These are phyloP conservation scores for Pythium brassicae DNA, from an alignment of 352 stramenopile species.

Conservation along the genomic window DNA sequence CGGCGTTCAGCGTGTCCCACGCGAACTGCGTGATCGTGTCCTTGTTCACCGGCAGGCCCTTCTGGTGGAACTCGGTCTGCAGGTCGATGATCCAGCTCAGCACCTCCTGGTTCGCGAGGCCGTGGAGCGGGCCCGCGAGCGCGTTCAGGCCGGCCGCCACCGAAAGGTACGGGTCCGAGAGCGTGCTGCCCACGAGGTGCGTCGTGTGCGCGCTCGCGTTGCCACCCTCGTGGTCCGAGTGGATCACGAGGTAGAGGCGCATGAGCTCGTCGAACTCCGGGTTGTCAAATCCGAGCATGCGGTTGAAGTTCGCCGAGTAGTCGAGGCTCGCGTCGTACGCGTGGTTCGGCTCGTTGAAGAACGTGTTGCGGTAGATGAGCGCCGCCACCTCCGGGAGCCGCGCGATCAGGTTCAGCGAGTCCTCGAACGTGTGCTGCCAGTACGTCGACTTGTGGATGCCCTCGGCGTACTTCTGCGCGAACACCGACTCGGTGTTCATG, in stretches of 20 bases:
- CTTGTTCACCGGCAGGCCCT: slow-evolving; percentile 96
- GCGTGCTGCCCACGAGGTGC: slow-evolving; percentile 96
- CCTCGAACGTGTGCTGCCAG: slow-evolving; percentile 97
- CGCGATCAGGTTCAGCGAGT: slow-evolving; percentile 98
- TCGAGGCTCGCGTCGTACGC: slow-evolving; percentile 94
- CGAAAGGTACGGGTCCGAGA: slow-evolving; percentile 97
- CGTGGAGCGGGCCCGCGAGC: slow-evolving; percentile 97
- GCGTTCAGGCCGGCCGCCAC: slow-evolving; percentile 96
- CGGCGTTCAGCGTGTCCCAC: slow-evolving; percentile 98
- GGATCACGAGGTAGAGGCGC: slow-evolving; percentile 98
- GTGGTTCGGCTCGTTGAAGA: slow-evolving; percentile 94
- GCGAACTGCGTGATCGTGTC: slow-evolving; percentile 99
- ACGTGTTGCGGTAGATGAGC: slow-evolving; percentile 98
- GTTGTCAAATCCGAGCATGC: slow-evolving; percentile 97
- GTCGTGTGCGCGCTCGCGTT: slow-evolving; percentile 98
- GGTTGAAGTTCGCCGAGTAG: slow-evolving; percentile 98
- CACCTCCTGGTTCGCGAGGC: slow-evolving; percentile 99
- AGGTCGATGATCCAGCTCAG: slow-evolving; percentile 93
- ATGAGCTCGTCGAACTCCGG: slow-evolving; percentile 98
- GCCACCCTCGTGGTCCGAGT: slow-evolving; percentile 98
- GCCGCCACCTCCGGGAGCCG: slow-evolving; percentile 96
- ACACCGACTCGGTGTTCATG: slow-evolving; percentile 94
- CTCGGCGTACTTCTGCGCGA: slow-evolving; percentile 96
- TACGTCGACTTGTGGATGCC: slow-evolving; percentile 98
- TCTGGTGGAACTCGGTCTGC: slow-evolving; percentile 94